Percentiles rank a stretch among this genome's conserved stretches.
Conservation (phyloP, 805 yeast species). For the Lachancea mirantina region DNA sequence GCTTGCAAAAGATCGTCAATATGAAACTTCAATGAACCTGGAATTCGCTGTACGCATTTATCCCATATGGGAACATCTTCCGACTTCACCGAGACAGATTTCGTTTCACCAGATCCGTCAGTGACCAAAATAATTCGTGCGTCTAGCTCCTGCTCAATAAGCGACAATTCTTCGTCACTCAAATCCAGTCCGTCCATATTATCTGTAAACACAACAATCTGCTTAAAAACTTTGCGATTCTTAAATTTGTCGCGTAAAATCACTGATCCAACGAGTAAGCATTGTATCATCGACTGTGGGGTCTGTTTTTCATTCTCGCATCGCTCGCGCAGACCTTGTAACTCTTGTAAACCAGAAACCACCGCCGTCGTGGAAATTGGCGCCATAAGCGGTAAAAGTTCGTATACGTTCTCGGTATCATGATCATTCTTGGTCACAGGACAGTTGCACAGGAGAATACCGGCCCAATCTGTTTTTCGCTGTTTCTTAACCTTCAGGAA, state of each 20-base stretch:
- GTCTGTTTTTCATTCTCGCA: conserved; percentile 1
- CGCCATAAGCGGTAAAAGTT: conserved; percentile 16
- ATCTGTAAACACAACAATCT: conserved; percentile 24
- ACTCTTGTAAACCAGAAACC: conserved; percentile 7
- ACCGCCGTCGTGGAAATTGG: conserved; percentile 17
- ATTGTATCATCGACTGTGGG: conserved; percentile 15
- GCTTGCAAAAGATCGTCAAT: conserved; percentile 17
- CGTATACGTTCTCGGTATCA: conserved; percentile 17
- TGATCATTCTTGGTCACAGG: conserved; percentile 13
- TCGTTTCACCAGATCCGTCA: conserved; percentile 11
- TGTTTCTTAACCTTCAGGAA: conserved; percentile 21
- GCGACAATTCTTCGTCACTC: conserved; percentile 19
- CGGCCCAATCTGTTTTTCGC: conserved; percentile 29
- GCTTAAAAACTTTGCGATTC: conserved; percentile 19
- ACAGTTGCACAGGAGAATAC: conserved; percentile 19
- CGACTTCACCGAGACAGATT: neutral
- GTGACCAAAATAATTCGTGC: conserved; percentile 20
- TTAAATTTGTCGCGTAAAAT: conserved; percentile 20
- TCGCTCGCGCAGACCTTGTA: conserved; percentile 10
- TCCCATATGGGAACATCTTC: conserved; percentile 15
- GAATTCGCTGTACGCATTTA: conserved; percentile 12
- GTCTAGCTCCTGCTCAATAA: conserved; percentile 18
- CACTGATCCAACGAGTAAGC: conserved; percentile 20
- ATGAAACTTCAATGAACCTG: conserved; percentile 13
- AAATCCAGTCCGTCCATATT: conserved; percentile 21